Evolutionary conservation across 176 grass and related monocot genomes (phyloP).

Genomic region (Bonia amplexicaulis): DNA sequence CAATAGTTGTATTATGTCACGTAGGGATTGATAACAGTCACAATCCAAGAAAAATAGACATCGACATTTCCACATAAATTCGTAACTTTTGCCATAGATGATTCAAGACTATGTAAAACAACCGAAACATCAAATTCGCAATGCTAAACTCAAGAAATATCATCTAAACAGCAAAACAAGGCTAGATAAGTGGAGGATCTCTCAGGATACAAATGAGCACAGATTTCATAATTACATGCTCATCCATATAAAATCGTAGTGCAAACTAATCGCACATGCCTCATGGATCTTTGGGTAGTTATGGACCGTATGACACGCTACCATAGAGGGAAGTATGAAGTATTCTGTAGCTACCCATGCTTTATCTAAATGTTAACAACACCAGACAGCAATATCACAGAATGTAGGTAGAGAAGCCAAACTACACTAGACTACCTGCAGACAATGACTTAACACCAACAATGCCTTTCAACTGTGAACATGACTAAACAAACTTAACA

Average conservation of each 20-base stretch:
- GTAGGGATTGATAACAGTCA: neutral
- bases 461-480: neutral
- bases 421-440: neutral
- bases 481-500: neutral
- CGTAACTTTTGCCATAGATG: neutral
- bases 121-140: neutral
- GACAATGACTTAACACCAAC: neutral
- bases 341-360: neutral
- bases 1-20: neutral
- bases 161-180: neutral
- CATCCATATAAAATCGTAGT: neutral
- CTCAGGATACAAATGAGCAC: neutral
- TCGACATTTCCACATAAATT: neutral
- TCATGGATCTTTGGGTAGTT: neutral
- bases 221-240: neutral
- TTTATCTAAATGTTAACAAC: neutral
- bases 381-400: neutral
- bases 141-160: neutral
- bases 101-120: conserved; percentile 11
- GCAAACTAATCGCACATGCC: neutral
- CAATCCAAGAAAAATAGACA: neutral
- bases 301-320: neutral
- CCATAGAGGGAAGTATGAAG: neutral
- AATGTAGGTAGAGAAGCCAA: neutral
- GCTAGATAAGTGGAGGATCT: neutral